Conservation (phyloP, 352 stramenopile species). For the Peronospora farinosa region DNA sequence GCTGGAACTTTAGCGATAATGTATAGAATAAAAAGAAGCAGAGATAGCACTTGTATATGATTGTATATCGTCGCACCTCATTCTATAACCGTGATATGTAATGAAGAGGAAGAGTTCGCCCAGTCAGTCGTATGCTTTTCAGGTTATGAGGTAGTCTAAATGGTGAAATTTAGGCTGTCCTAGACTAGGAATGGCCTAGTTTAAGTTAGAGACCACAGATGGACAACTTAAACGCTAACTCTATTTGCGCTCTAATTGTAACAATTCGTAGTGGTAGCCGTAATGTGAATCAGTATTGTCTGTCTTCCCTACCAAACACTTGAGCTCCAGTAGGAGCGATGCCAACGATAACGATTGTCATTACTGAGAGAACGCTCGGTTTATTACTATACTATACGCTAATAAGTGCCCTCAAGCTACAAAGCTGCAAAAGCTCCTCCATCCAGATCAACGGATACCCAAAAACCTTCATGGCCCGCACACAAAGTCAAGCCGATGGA, state of each 20-base stretch:
- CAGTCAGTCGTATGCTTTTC: background rate
- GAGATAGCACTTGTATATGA: background rate
- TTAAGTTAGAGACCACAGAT: too few species aligned
- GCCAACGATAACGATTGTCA: background rate
- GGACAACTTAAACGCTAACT: too few species aligned
- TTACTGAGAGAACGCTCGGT: constrained; percentile 30
- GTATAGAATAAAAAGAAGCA: constrained; percentile 3
- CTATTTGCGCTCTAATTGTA: too few species aligned
- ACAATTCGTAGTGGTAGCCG: too few species aligned
- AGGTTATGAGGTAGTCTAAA: too few species aligned
- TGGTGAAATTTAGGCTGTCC: too few species aligned
- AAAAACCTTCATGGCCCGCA: constrained; percentile 7
- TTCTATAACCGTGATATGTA: background rate
- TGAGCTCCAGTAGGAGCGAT: background rate
- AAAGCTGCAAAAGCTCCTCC: constrained; percentile 25
- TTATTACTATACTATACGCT: constrained; percentile 39
- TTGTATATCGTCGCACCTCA: constrained; percentile 4
- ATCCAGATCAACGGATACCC: constrained; percentile 11
- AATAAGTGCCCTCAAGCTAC: constrained; percentile 31
- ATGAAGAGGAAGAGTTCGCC: constrained; percentile 3
- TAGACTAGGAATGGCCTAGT: too few species aligned
- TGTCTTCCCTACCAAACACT: too few species aligned
- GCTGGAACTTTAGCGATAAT: background rate
- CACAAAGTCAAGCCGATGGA: background rate
- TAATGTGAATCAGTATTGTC: too few species aligned